Evolutionary conservation across 2,329 filamentous ascomycete genomes (phyloP).

Genomic region (Monosporascus sp.): DNA sequence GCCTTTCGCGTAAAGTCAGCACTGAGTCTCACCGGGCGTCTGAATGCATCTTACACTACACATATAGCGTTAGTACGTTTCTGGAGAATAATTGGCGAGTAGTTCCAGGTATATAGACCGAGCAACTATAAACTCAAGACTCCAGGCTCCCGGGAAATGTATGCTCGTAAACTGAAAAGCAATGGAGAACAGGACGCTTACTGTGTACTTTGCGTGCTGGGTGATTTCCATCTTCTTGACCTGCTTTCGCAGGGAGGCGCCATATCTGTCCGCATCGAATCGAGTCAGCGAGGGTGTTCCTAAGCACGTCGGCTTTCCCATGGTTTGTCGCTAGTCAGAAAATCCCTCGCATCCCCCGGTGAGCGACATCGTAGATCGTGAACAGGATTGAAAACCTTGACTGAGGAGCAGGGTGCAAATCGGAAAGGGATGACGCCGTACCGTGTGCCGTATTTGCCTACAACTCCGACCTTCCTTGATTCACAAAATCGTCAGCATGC

Average conservation of each 20-base stretch:
- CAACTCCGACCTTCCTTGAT: slow-evolving; percentile 83
- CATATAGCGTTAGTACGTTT: neutral
- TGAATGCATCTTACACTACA: neutral
- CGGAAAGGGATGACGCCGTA: slow-evolving; percentile 46
- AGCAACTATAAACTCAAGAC: too few species aligned
- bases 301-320: neutral
- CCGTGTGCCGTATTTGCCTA: slow-evolving; percentile 97
- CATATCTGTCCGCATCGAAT: slow-evolving; percentile 60
- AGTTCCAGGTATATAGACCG: too few species aligned
- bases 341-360: neutral
- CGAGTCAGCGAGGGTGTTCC: slow-evolving; percentile 4
- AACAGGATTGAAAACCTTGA: neutral
- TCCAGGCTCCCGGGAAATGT: too few species aligned
- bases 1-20: slow-evolving; percentile 52
- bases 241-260: slow-evolving; percentile 98
- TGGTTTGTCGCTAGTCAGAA: neutral
- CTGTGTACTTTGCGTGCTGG: slow-evolving; percentile 84
- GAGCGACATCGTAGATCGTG: neutral
- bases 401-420: neutral
- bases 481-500: neutral
- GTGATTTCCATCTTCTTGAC: slow-evolving; percentile 99
- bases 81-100: too few species aligned
- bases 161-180: too few species aligned
- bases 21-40: neutral
- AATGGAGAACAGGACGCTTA: neutral